Evolutionary conservation across 495 filamentous ascomycete species (phyloP), one percentile per base, ranked within the genome.

Genomic region (Aspergillus kassunensis): DNA sequence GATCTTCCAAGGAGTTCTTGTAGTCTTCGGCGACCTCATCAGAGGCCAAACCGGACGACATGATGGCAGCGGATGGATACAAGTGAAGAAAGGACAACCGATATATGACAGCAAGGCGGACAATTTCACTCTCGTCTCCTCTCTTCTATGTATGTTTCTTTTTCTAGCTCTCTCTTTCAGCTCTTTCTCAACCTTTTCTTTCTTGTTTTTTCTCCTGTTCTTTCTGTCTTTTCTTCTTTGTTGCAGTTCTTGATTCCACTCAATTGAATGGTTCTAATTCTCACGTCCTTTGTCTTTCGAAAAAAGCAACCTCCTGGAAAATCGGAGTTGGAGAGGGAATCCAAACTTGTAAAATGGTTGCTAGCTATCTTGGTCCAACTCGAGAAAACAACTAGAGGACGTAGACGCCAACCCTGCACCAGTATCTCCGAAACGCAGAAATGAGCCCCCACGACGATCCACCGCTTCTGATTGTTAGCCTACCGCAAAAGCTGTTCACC

Each of bases 21-120:
- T 95, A 98, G 76, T 97, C 95, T 68, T 91, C 86, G 52, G 91
- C 92, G 57, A 97, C 89, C 67, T 95, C 91, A 64, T 88, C 90
- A 47, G 89, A 92, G 57, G 82, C 74, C 51, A 84, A 74, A 43
- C 80, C 80, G 44, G 78, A 76, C 68, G 83, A 83, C 89, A 95
- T 95, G 75, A 60, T 79, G 76, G 45, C 1, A 58, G 62, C 53
- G 57, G 31, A 47, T 48, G 42, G 19, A 35, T 47, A 49, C 34
- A n/a, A 45, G 19, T 37, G 39, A 39, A 47, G 34, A 40, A 20
- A 35, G 24, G 24, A 27, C 9, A n/a, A n/a, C n/a, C n/a, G n/a
- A n/a, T n/a, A n/a, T n/a, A n/a, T n/a, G n/a, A n/a, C n/a, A n/a
- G n/a, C n/a, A n/a, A n/a, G n/a, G n/a, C n/a, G 19, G 37, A 40